phyloP scores from a whole-genome alignment of 768 basidiomycete species.

The Pisolithus sp. region DNA sequence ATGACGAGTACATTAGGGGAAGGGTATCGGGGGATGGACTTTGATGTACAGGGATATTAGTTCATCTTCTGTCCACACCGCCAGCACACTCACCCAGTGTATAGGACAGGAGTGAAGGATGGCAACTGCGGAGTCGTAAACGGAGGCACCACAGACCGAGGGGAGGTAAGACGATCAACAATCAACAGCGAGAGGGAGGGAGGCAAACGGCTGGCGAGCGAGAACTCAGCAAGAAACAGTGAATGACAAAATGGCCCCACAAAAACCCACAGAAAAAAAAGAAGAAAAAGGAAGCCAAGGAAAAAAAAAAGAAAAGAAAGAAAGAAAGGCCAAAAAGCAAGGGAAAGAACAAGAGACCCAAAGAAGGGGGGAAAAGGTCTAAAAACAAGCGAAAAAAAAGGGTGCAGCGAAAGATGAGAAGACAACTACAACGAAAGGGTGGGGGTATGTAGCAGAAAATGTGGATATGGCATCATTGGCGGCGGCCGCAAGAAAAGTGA shows the following conservation, averaged over 20 bases:
- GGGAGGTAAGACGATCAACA: not conserved
- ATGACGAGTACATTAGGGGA: no score
- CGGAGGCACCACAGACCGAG: not conserved
- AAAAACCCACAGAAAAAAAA: not conserved
- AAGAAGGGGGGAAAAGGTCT: not conserved
- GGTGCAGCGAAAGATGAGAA: not conserved
- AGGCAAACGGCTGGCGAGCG: no score
- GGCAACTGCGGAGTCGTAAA: not conserved
- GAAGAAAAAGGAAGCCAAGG: not conserved
- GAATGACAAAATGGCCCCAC: not conserved
- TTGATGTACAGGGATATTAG: no score
- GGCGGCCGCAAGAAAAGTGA: not conserved
- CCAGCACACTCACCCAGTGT: not conserved
- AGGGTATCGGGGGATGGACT: no score
- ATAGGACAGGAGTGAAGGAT: not conserved
- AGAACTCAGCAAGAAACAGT: not conserved
- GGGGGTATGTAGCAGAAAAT: not conserved
- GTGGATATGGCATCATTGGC: not conserved
- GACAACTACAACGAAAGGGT: not conserved
- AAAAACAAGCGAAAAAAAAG: not conserved
- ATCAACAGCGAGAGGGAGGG: not conserved
- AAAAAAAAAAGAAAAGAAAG: not conserved
- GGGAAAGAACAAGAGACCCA: not conserved
- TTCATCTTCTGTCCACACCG: not conserved
- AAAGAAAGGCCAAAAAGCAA: not conserved